Conservation (phyloP, 2,329 filamentous ascomycete genomes). For the Neospermospora avenae region DNA sequence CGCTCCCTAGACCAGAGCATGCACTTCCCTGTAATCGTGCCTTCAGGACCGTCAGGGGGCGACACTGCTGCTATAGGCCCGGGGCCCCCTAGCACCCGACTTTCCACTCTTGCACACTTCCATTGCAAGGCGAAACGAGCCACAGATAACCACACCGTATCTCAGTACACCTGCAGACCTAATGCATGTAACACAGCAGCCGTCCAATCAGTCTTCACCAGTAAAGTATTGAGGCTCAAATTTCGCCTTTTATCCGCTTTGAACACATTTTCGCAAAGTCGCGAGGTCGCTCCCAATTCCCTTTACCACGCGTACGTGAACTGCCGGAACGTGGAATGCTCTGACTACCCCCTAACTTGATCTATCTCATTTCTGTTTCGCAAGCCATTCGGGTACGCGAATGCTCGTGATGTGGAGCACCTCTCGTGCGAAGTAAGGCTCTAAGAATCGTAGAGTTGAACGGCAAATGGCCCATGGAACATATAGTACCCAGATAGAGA, state of each 20-base stretch:
- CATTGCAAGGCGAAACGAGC: too few relatives aligned
- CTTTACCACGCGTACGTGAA: too few relatives aligned
- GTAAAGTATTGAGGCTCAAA: not conserved
- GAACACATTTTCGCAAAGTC: not conserved
- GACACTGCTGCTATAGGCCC: too few relatives aligned
- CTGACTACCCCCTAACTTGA: not conserved
- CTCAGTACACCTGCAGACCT: too few relatives aligned
- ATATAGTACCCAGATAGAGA: slow-evolving; percentile 1
- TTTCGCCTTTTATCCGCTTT: not conserved
- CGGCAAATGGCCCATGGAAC: slow-evolving; percentile 11
- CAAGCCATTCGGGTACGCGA: not conserved
- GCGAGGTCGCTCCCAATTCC: too few relatives aligned
- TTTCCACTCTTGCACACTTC: too few relatives aligned
- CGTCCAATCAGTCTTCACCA: not conserved
- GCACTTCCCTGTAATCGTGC: too few relatives aligned
- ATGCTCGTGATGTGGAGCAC: not conserved
- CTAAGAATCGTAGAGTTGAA: not conserved
- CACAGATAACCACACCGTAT: too few relatives aligned
- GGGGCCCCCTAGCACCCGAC: too few relatives aligned
- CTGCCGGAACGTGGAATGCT: not conserved
- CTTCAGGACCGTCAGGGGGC: too few relatives aligned
- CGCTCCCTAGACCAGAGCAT: too few relatives aligned
- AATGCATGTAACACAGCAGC: too few relatives aligned
- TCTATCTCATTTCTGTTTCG: not conserved
- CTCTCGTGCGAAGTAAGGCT: not conserved